Percentiles rank a stretch among this genome's conserved stretches.
Conservation (phyloP, 257 asterid genomes). For the Gentiana dahurica region DNA sequence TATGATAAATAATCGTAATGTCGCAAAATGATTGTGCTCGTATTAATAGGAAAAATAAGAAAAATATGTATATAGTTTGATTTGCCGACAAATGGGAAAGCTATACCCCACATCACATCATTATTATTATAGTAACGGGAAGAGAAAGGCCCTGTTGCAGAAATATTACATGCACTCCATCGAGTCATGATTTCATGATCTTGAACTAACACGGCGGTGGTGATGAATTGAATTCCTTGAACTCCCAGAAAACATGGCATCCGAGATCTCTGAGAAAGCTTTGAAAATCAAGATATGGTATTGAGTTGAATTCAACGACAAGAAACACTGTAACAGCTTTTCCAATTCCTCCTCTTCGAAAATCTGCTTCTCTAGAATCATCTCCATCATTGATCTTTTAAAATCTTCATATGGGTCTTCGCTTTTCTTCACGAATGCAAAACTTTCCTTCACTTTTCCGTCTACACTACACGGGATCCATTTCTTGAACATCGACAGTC, state of each 20-base stretch:
- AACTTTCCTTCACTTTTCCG: constrained; percentile 83
- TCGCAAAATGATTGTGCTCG: no score
- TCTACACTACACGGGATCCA: constrained; percentile 61
- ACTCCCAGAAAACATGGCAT: constrained; percentile 31
- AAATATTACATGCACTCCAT: no score
- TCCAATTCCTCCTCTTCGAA: constrained; percentile 56
- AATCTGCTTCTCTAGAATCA: constrained; percentile 84
- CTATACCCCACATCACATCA: no score
- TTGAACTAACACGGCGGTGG: constrained; percentile 7
- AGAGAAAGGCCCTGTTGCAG: no score
- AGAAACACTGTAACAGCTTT: constrained; percentile 64
- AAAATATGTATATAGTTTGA: no score
- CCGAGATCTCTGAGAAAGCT: constrained; percentile 68
- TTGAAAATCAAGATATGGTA: constrained; percentile 56
- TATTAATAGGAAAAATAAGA: no score
- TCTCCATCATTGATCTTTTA: constrained; percentile 83
- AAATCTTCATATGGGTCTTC: constrained; percentile 74
- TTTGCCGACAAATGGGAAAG: no score
- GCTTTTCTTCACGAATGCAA: constrained; percentile 79
- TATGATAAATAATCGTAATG: no score
- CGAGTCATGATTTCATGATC: neutral
- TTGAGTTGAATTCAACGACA: constrained; percentile 54
- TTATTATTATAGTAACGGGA: no score
- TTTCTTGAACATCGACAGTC: constrained; percentile 62
- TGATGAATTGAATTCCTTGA: constrained; percentile 5